Base-by-base conservation (phyloP, 1,284 basidiomycete species). In the Ustilago xerochloae region DNA sequence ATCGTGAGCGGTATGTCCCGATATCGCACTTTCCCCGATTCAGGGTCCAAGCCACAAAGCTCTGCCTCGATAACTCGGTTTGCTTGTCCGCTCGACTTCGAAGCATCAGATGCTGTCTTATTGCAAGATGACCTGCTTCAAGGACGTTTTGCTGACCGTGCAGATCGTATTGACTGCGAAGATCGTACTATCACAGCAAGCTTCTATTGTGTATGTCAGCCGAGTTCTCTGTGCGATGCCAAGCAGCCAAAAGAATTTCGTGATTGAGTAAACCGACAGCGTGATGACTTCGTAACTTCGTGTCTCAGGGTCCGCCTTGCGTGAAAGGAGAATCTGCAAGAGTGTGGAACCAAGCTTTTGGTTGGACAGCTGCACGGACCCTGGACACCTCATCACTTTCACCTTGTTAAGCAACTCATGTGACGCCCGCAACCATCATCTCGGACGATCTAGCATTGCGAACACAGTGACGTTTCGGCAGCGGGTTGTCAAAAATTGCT, bases 321-420 rank as follows among this genome's bases (percentile, higher is more conserved):
- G 46, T 48, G 30, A 48, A 32, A 48, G 9, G 29, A 47, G 28
- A 47, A 10, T 22, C 6, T 49, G 47, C 47, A 49, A 24, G 4
- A 47, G 38, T 45, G 41, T 45, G 41, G n/a, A 24, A 12, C 4
- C 13, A 24, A 41, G 15, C 26, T 12, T 22, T 45, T 45, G 18
- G 36, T 6, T 39, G n/a, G n/a, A n/a, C 7, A 38, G 30, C 20
- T 46, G 60, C 60, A 51, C 60, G 53, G 53, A 56, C 52, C 53
- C 39, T 54, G 46, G 38, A 32, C 36, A 26, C 6, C 18, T 2
- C 36, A 12, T 12, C 18, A 12, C 22, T 51, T 22, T 32, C 15
- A 8, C 4, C 16, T 30, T 4, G n/a, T n/a, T n/a, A n/a, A n/a
- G n/a, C n/a, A n/a, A n/a, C n/a, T n/a, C n/a, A n/a, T n/a, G n/a